Evolutionary conservation across 768 basidiomycete species (phyloP).

Genomic region (Leccinum imitatum): DNA sequence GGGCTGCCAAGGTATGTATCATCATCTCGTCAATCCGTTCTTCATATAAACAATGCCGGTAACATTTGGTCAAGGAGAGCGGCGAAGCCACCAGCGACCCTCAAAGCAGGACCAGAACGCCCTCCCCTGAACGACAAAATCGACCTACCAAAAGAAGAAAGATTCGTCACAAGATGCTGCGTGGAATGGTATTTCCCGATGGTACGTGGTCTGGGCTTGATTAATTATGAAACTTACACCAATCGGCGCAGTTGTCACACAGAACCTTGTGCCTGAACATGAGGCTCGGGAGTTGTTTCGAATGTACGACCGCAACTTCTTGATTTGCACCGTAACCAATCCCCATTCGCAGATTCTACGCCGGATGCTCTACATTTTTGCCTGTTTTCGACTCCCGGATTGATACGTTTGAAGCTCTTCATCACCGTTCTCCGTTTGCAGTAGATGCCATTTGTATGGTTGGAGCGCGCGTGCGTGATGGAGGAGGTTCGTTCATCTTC

Average conservation of each 20-base stretch:
- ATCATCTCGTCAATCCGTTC: neutral
- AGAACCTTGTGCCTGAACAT: slow-evolving; percentile 73
- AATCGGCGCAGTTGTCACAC: slow-evolving; percentile 66
- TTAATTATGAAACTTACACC: slow-evolving; percentile 1
- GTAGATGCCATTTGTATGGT: slow-evolving; percentile 94
- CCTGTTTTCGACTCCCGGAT: slow-evolving; percentile 80
- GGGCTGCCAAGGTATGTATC: slow-evolving; percentile 66
- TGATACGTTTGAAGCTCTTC: slow-evolving; percentile 87
- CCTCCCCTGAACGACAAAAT: slow-evolving; percentile 67
- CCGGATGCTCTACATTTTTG: slow-evolving; percentile 89
- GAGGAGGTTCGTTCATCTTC: slow-evolving; percentile 60
- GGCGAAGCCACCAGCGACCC: slow-evolving; percentile 71
- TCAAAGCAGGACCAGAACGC: slow-evolving; percentile 70
- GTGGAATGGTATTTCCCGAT: slow-evolving; percentile 71
- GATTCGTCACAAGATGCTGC: slow-evolving; percentile 59
- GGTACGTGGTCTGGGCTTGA: slow-evolving; percentile 41
- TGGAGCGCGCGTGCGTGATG: slow-evolving; percentile 86
- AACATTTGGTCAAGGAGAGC: slow-evolving; percentile 54
- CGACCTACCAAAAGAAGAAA: slow-evolving; percentile 74
- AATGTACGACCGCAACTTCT: slow-evolving; percentile 48
- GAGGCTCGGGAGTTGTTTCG: slow-evolving; percentile 86
- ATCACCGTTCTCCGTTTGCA: slow-evolving; percentile 89
- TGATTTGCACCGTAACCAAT: slow-evolving; percentile 14
- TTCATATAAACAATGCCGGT: slow-evolving; percentile 5
- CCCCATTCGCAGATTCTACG: slow-evolving; percentile 64